Percentiles rank a stretch among this genome's conserved stretches.
Evolutionary conservation across 2,329 filamentous ascomycete genomes (phyloP).

Genomic region (Emmonsia crescens): DNA sequence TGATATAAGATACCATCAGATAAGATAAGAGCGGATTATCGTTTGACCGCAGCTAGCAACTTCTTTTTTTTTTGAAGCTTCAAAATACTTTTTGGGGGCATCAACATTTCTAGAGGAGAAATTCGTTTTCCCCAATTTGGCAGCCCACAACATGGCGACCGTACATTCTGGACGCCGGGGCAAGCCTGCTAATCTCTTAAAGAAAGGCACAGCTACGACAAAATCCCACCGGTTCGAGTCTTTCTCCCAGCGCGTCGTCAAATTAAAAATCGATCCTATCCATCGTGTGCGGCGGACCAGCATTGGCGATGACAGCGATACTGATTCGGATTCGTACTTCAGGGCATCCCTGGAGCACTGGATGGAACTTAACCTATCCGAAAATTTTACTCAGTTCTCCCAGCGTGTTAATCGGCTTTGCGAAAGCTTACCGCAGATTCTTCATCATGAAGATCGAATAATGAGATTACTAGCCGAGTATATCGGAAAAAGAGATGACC

Average conservation of each 20-base stretch:
- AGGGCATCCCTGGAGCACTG: conserved; percentile 73
- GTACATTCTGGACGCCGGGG: conserved; percentile 56
- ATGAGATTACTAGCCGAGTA: conserved; percentile 65
- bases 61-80: conserved; percentile 15
- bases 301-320: conserved; percentile 69
- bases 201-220: conserved; percentile 59
- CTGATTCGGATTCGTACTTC: conserved; percentile 76
- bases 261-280: conserved; percentile 86
- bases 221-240: conserved; percentile 85
- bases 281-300: conserved; percentile 71
- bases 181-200: conserved; percentile 56
- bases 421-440: conserved; percentile 82
- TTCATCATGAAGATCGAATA: conserved; percentile 81
- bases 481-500: conserved; percentile 65
- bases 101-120: background rate
- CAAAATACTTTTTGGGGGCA: background rate
- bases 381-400: conserved; percentile 66
- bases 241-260: conserved; percentile 80
- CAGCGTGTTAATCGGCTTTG: conserved; percentile 64
- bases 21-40: conserved; percentile 6
- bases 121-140: conserved; percentile 2
- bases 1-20: background rate
- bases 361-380: conserved; percentile 82
- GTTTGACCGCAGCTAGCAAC: background rate
- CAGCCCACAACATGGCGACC: conserved; percentile 31